Percentiles rank a stretch among this genome's conserved stretches.
phyloP scores from a whole-genome alignment of 1,139 yeast species.

The Candida freyschussii region DNA sequence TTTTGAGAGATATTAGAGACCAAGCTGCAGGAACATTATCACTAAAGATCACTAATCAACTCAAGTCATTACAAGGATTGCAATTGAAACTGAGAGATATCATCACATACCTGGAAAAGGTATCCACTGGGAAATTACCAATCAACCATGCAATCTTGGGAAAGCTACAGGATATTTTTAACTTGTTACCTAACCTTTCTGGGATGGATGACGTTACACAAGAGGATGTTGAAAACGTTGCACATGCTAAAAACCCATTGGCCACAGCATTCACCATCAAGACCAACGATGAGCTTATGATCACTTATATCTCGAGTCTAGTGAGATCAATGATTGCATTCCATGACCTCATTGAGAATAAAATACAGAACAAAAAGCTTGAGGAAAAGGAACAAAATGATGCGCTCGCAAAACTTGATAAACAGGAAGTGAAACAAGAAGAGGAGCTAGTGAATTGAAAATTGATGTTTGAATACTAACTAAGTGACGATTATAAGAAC shows the following conservation, averaged over 20 bases:
- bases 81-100: slow-evolving; percentile 78
- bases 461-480: too few species aligned
- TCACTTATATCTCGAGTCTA: slow-evolving; percentile 80
- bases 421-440: slow-evolving; percentile 17
- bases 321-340: slow-evolving; percentile 95
- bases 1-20: slow-evolving; percentile 89
- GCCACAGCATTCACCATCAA: slow-evolving; percentile 82
- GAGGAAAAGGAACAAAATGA: slow-evolving; percentile 28
- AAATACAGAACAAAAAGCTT: slow-evolving; percentile 73
- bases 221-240: slow-evolving; percentile 20
- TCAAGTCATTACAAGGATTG: slow-evolving; percentile 82
- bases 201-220: slow-evolving; percentile 27
- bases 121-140: slow-evolving; percentile 67
- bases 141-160: slow-evolving; percentile 89
- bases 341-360: slow-evolving; percentile 94
- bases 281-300: slow-evolving; percentile 95
- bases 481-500: too few species aligned
- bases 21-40: slow-evolving; percentile 95
- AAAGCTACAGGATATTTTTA: slow-evolving; percentile 90
- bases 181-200: slow-evolving; percentile 76
- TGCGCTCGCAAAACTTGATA: slow-evolving; percentile 20
- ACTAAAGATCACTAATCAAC: slow-evolving; percentile 79
- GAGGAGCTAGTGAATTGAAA: slow-evolving; percentile 7
- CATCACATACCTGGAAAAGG: slow-evolving; percentile 73
- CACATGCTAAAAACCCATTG: slow-evolving; percentile 40